A percentile compares a stretch with the other conserved stretches of the same genome.
phyloP scores from a whole-genome alignment of 306 rosid species.

The Pterocarpus santalinus region DNA sequence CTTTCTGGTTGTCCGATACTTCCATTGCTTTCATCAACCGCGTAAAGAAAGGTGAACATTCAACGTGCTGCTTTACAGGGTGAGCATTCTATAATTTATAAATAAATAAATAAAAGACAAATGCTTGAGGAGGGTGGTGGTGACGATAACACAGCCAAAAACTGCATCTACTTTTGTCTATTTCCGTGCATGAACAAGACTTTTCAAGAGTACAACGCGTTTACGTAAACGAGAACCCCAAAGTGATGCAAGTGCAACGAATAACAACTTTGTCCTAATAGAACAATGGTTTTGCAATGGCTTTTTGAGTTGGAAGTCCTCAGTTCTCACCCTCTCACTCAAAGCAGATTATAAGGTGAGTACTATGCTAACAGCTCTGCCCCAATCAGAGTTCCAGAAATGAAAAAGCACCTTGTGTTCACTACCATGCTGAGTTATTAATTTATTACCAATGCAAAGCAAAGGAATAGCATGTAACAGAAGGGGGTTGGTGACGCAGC shows the following conservation, averaged over 20 bases:
- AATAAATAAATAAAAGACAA: no score
- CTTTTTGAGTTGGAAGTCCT: slow-evolving; percentile 39
- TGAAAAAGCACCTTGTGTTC: slow-evolving; percentile 14
- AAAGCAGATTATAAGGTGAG: slow-evolving; percentile 40
- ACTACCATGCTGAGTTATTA: slow-evolving; percentile 10
- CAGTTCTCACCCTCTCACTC: not conserved
- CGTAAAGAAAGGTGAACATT: no score
- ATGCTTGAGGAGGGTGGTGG: no score
- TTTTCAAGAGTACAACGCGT: slow-evolving; percentile 44
- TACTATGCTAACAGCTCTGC: not conserved
- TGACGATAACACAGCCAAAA: no score
- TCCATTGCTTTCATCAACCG: no score
- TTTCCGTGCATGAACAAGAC: no score
- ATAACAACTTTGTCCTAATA: slow-evolving; percentile 42
- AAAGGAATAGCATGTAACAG: not conserved
- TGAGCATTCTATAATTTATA: no score
- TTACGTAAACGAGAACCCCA: slow-evolving; percentile 34
- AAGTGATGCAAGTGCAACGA: slow-evolving; percentile 38
- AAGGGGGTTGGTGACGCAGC: slow-evolving; percentile 14
- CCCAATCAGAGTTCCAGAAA: not conserved
- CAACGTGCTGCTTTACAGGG: no score
- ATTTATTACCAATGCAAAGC: not conserved
- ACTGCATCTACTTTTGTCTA: no score
- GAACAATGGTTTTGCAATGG: slow-evolving; percentile 13
- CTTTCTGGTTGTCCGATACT: no score